phyloP scores from a whole-genome alignment of 305 asterid species.

The Fraxinus angustifolia region DNA sequence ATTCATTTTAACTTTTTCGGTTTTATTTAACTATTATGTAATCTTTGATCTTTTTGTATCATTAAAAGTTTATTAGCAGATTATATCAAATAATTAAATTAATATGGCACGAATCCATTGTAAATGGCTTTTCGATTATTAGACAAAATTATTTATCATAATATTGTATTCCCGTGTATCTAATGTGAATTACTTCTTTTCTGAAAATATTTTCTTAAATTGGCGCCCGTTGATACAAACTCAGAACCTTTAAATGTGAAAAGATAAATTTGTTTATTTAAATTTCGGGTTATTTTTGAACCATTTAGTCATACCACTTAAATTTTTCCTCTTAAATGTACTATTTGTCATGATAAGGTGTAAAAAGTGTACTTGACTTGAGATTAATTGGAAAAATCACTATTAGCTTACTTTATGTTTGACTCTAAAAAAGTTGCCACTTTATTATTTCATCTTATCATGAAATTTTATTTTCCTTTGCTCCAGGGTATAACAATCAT shows the following conservation, averaged over 20 bases:
- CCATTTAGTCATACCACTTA: background rate
- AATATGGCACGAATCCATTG: background rate
- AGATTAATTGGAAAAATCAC: conserved; percentile 12
- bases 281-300: background rate
- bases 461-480: background rate
- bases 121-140: too few relatives aligned
- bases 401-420: conserved; percentile 20
- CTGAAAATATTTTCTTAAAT: background rate
- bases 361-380: conserved; percentile 1
- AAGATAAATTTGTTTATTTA: background rate
- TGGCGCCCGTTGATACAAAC: background rate
- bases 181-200: background rate
- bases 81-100: background rate
- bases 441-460: conserved; percentile 11
- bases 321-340: background rate
- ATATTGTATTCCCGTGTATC: background rate
- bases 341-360: background rate
- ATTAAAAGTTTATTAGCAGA: background rate
- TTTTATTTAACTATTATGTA: background rate
- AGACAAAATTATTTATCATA: too few relatives aligned
- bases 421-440: conserved; percentile 44
- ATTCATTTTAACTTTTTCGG: too few relatives aligned
- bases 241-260: background rate
- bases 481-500: background rate
- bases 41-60: background rate